Conservation (phyloP, 148 eudicot species). For the Spergularia marina region DNA sequence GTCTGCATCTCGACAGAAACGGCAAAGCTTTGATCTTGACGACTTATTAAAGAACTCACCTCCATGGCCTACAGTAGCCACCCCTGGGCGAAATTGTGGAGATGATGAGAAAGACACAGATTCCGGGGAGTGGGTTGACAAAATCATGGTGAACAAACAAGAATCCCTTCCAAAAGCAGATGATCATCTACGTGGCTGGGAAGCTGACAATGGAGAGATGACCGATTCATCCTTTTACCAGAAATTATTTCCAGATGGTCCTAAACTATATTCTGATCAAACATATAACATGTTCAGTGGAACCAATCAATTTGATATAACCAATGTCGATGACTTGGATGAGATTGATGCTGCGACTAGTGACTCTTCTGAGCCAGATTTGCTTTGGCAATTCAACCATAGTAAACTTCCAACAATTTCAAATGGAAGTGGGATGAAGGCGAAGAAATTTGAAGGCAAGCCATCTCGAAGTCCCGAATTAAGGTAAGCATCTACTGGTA, state of each 20-base stretch:
- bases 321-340: constrained; percentile 64
- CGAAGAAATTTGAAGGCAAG: constrained; percentile 47
- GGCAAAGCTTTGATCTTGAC: constrained; percentile 77
- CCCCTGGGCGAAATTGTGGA: constrained; percentile 42
- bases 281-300: constrained; percentile 48
- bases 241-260: constrained; percentile 59
- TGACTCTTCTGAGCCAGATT: constrained; percentile 94
- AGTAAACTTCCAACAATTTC: constrained; percentile 55
- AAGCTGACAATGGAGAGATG: constrained; percentile 41
- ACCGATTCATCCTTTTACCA: constrained; percentile 58
- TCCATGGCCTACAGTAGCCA: constrained; percentile 81
- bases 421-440: constrained; percentile 51
- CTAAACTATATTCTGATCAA: constrained; percentile 56
- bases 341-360: constrained; percentile 96
- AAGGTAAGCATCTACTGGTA: constrained; percentile 42
- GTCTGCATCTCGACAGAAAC: constrained; percentile 54
- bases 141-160: constrained; percentile 95
- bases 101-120: constrained; percentile 73
- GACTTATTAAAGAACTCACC: constrained; percentile 80
- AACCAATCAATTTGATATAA: constrained; percentile 54
- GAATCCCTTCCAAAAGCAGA: constrained; percentile 48
- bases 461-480: constrained; percentile 53
- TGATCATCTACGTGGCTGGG: constrained; percentile 48
- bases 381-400: constrained; percentile 87
- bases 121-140: constrained; percentile 96